Conservation (phyloP, 2,329 filamentous ascomycete species). For the Shiraia sp. region DNA sequence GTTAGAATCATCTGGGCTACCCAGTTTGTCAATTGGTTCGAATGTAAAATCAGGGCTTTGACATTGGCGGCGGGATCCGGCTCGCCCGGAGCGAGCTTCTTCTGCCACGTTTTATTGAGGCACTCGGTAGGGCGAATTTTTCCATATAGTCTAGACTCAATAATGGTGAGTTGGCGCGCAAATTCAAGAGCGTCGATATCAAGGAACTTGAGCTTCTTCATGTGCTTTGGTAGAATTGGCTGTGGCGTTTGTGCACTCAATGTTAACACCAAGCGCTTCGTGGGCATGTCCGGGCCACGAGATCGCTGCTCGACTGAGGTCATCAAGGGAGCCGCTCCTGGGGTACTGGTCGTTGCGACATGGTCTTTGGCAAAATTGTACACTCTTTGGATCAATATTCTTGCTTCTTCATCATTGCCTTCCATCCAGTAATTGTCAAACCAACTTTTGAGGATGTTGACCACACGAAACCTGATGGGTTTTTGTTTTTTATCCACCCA, state of each 20-base stretch:
- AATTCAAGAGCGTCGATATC: constrained; percentile 97
- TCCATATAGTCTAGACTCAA: constrained; percentile 90
- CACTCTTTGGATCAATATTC: constrained; percentile 82
- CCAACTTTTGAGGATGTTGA: constrained; percentile 98
- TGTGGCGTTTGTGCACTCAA: constrained; percentile 79
- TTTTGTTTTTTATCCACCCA: constrained; percentile 97
- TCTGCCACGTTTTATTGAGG: constrained; percentile 98
- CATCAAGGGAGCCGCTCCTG: constrained; percentile 82
- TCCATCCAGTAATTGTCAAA: constrained; percentile 99
- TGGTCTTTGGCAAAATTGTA: constrained; percentile 90
- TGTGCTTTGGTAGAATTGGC: constrained; percentile 95
- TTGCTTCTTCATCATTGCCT: constrained; percentile 79
- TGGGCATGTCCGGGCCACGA: constrained; percentile 82
- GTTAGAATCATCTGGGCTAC: constrained; percentile 98
- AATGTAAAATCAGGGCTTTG: constrained; percentile 94
- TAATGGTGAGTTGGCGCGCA: constrained; percentile 95
- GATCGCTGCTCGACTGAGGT: constrained; percentile 86
- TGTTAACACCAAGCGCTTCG: constrained; percentile 84
- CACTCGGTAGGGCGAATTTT: constrained; percentile 97
- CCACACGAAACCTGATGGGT: constrained; percentile 90
- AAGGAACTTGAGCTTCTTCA: constrained; percentile 98
- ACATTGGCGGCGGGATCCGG: constrained; percentile 90
- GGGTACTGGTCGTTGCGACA: constrained; percentile 90
- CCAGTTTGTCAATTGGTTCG: constrained; percentile 99
- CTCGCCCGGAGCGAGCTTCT: constrained; percentile 81